Evolutionary conservation across 306 rosid species (phyloP).

Genomic region (Begonia loranthoides): DNA sequence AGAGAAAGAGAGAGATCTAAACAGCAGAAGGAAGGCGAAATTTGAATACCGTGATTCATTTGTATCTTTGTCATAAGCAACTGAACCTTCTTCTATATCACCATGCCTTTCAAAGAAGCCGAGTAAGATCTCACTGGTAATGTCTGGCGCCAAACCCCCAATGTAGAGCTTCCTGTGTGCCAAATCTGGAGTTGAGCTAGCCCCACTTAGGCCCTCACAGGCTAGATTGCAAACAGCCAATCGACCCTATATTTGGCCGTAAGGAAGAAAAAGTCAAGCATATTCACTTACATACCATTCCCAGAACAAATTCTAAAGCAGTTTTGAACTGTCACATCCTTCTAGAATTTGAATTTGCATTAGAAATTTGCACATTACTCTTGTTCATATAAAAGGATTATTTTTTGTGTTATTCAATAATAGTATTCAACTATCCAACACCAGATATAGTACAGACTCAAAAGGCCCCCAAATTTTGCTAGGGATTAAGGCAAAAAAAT

Average conservation of each 20-base stretch:
- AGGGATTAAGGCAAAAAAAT: no score
- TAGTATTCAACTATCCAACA: no score
- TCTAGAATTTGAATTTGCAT: no score
- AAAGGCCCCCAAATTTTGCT: no score
- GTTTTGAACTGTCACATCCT: no score
- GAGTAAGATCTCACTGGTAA: constrained; percentile 57
- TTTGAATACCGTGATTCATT: constrained; percentile 46
- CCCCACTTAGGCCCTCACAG: constrained; percentile 47
- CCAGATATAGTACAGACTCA: no score
- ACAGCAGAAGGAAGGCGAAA: background rate
- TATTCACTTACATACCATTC: no score
- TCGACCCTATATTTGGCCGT: constrained; percentile 36
- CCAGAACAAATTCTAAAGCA: no score
- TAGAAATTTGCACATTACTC: no score
- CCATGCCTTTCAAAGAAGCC: constrained; percentile 49
- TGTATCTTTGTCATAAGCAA: constrained; percentile 69
- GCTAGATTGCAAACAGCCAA: constrained; percentile 67
- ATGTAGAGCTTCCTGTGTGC: constrained; percentile 69
- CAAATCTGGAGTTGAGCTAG: constrained; percentile 50
- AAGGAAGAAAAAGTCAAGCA: background rate
- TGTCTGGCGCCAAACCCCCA: constrained; percentile 59
- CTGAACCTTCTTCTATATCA: constrained; percentile 79
- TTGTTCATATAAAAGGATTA: no score
- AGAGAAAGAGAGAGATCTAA: no score
- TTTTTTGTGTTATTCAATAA: no score